Evolutionary conservation across 306 rosid genomes (phyloP).

Genomic region (Ammopiptanthus mongolicus): DNA sequence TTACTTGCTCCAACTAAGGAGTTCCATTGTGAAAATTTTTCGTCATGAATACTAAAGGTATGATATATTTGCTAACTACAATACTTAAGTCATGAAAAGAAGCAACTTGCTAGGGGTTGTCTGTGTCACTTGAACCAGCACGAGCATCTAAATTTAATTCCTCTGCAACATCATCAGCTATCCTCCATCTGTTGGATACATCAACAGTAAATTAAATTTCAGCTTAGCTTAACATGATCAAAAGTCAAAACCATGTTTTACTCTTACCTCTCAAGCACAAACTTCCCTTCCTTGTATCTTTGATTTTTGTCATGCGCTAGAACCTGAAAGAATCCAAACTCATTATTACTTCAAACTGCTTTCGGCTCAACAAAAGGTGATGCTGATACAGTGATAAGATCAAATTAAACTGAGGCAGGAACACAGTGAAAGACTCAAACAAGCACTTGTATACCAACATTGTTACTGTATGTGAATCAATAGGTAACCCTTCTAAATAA

Average conservation of each 20-base stretch:
- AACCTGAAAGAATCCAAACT: slow-evolving; percentile 42
- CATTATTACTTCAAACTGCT: neutral
- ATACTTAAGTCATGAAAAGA: neutral
- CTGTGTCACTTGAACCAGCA: slow-evolving; percentile 62
- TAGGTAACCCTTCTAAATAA: slow-evolving; percentile 4
- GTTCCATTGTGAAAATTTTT: slow-evolving; percentile 14
- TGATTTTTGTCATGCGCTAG: slow-evolving; percentile 67
- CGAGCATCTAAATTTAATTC: slow-evolving; percentile 54
- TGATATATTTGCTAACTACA: slow-evolving; percentile 26
- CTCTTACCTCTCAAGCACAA: slow-evolving; percentile 70
- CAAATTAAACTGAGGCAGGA: neutral
- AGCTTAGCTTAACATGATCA: neutral
- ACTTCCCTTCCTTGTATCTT: slow-evolving; percentile 76
- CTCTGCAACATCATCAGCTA: slow-evolving; percentile 48
- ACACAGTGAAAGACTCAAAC: neutral
- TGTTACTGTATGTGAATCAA: neutral
- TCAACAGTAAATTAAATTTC: neutral
- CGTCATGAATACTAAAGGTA: slow-evolving; percentile 11
- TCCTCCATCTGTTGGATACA: slow-evolving; percentile 49
- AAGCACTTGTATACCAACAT: neutral
- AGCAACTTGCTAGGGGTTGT: slow-evolving; percentile 47
- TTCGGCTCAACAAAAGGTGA: neutral
- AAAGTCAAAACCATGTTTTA: slow-evolving; percentile 1
- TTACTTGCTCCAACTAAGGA: slow-evolving; percentile 13
- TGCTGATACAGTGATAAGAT: neutral